These are phyloP conservation scores for Citeromyces hawaiiensis DNA, from an alignment of 1,139 yeast species.

Conservation along the genomic window DNA sequence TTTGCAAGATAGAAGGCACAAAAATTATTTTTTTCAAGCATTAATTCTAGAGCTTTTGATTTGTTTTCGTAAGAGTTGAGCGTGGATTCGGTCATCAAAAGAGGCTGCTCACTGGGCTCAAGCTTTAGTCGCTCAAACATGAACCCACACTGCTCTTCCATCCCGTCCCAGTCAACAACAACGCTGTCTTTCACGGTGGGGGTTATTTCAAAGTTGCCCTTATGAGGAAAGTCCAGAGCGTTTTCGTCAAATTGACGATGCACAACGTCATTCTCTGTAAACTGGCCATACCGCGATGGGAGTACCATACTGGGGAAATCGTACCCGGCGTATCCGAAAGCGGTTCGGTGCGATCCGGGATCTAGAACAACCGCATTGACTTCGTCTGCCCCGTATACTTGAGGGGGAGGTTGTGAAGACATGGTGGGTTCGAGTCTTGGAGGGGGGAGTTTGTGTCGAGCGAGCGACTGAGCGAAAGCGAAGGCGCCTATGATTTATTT, in stretches of 20 bases:
- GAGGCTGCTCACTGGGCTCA: conserved; percentile 57
- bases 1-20: conserved; percentile 85
- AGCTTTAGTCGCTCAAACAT: conserved; percentile 37
- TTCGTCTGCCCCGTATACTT: conserved; percentile 62
- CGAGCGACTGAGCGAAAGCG: no score
- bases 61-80: conserved; percentile 72
- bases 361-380: conserved; percentile 85
- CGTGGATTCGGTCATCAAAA: conserved; percentile 71
- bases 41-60: conserved; percentile 57
- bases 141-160: conserved; percentile 51
- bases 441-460: neutral
- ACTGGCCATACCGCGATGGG: conserved; percentile 44
- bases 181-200: conserved; percentile 50
- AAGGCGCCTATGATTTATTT: no score
- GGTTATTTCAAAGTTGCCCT: conserved; percentile 31
- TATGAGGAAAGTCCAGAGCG: conserved; percentile 38
- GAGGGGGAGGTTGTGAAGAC: conserved; percentile 14
- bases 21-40: conserved; percentile 60
- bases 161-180: conserved; percentile 64
- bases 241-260: conserved; percentile 34
- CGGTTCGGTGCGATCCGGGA: conserved; percentile 75
- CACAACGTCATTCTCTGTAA: conserved; percentile 11
- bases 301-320: conserved; percentile 73
- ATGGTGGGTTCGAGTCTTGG: neutral
- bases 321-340: conserved; percentile 90